These are phyloP conservation scores for Physcia stellaris DNA, from an alignment of 495 filamentous ascomycete genomes.

Conservation along the genomic window DNA sequence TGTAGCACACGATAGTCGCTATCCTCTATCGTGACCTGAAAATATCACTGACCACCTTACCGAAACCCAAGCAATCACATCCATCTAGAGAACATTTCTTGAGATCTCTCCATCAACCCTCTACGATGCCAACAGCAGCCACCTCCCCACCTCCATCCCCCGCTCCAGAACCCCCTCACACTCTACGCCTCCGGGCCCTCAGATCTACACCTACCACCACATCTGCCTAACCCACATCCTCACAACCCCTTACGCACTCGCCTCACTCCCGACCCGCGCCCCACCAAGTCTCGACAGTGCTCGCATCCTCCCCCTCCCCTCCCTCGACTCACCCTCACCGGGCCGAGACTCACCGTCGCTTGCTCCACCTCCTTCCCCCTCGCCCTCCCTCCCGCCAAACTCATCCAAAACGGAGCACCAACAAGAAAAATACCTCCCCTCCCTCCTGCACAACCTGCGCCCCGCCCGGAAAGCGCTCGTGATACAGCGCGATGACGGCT, in stretches of 20 bases:
- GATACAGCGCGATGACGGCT: conserved; percentile 51
- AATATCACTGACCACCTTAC: too few species aligned
- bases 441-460: conserved; percentile 9
- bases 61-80: too few species aligned
- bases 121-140: too few species aligned
- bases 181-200: conserved; percentile 8
- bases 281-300: conserved; percentile 28
- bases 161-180: not conserved
- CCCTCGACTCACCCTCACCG: conserved; percentile 15
- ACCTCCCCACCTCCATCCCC: not conserved
- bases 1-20: too few species aligned
- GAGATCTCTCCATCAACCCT: too few species aligned
- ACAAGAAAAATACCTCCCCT: conserved; percentile 1
- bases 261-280: conserved; percentile 38
- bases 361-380: conserved; percentile 3
- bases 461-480: conserved; percentile 36
- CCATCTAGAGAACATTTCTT: too few species aligned
- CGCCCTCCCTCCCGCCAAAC: conserved; percentile 9
- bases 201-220: conserved; percentile 58
- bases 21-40: too few species aligned
- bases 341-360: not conserved
- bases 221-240: conserved; percentile 60
- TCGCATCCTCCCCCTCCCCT: conserved; percentile 24
- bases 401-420: not conserved
- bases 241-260: conserved; percentile 44